Percentiles rank a stretch among this genome's conserved stretches.
phyloP scores from a whole-genome alignment of 805 yeast genomes.

The Kodamaea laetipori region DNA sequence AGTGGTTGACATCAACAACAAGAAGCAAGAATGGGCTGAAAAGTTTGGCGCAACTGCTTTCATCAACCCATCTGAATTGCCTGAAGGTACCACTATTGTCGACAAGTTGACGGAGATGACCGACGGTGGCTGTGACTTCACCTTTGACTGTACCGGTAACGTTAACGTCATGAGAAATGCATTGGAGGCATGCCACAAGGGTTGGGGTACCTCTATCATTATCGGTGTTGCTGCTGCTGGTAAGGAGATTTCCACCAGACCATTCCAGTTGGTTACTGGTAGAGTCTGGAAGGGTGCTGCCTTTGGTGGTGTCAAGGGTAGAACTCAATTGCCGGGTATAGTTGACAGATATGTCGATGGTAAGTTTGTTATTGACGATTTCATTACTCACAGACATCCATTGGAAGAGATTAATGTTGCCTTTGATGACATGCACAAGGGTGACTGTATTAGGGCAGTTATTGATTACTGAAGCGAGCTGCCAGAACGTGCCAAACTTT shows the following conservation, averaged over 20 bases:
- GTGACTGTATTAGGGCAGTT: slow-evolving; percentile 93
- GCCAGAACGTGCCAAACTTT: slow-evolving; percentile 4
- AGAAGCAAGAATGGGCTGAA: slow-evolving; percentile 80
- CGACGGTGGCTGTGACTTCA: slow-evolving; percentile 95
- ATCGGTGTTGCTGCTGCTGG: slow-evolving; percentile 99
- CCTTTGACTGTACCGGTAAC: slow-evolving; percentile 98
- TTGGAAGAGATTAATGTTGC: slow-evolving; percentile 82
- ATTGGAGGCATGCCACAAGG: slow-evolving; percentile 95
- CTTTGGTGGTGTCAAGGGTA: slow-evolving; percentile 98
- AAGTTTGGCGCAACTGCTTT: slow-evolving; percentile 96
- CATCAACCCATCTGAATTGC: slow-evolving; percentile 77
- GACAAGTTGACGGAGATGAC: slow-evolving; percentile 81
- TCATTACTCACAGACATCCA: slow-evolving; percentile 85
- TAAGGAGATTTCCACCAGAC: slow-evolving; percentile 92
- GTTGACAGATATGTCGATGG: slow-evolving; percentile 86
- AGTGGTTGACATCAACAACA: slow-evolving; percentile 83
- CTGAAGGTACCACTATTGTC: slow-evolving; percentile 74
- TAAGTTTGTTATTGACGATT: slow-evolving; percentile 86
- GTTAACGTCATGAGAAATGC: slow-evolving; percentile 94
- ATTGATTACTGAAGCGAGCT: slow-evolving; percentile 43
- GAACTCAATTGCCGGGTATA: slow-evolving; percentile 88
- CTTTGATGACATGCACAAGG: slow-evolving; percentile 92
- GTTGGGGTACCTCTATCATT: slow-evolving; percentile 95
- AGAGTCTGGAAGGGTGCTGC: slow-evolving; percentile 99
- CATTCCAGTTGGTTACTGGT: slow-evolving; percentile 98